Base-by-base conservation (phyloP, 331 rosid genomes). In the Quercus tomentella region DNA sequence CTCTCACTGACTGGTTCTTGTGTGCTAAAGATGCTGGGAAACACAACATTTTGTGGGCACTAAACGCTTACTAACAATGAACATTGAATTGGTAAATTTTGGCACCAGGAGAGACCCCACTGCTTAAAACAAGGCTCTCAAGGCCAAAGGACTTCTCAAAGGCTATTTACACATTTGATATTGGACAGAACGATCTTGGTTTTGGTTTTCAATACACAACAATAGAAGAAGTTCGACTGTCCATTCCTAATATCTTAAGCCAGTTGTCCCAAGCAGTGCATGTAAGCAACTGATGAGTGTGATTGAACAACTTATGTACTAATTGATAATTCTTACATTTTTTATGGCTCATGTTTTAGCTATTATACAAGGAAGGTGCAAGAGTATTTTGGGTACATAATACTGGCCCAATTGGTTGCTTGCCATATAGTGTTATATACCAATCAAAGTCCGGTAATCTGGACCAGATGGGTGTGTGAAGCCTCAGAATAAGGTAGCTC, bases 401-500 rank as follows among this genome's bases (percentile, higher is more conserved):
- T 86, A 87, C 97, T 21, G 92, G 98, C 61, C 97, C 97, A 70
- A 37, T 84, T 71, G 96, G 96, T 63, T 89, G 97, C 85, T 87
- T 92, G 79, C 97, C 97, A 17, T 84, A 76, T 74, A 77, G 15
- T 60, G 74, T 81, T 55, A 79, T 89, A 5, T 88, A 80, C 80
- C 65, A 78, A 77, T 78, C 86, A 6, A 89, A 90, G 73, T 82
- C 90, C 6, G 84, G 82, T 4, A 86, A 82, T 73, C 66, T 91
- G 22, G 97, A 94, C 72, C 81, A 76, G 41, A 88, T 81, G 93
- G 95, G 23, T 92, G 97, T 63, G 91, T 89, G 51, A 81, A 79
- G 86, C 86, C 88, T 45, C 90, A 79, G 41, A 92, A 92, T 70
- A 86, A 85, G 8, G 87, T 91, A 5, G 90, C 97, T 85, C 92